phyloP scores from a whole-genome alignment of 2,329 filamentous ascomycete genomes.

The Tolypocladium sp. region DNA sequence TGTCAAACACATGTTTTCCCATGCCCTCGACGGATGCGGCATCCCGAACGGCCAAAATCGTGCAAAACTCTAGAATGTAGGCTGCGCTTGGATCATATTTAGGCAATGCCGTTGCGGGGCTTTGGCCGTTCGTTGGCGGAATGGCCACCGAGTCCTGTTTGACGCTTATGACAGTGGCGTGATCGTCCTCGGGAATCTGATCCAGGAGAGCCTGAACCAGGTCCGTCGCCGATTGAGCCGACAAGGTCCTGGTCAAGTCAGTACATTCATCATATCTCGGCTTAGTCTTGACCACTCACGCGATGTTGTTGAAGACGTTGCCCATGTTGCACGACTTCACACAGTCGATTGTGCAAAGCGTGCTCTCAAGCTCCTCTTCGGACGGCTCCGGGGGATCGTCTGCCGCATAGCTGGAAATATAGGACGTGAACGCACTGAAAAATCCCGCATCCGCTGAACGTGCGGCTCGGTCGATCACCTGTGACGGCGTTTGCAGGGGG shows the following conservation, averaged over 20 bases:
- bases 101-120: constrained; percentile 28
- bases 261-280: background rate
- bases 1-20: constrained; percentile 71
- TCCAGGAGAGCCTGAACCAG: constrained; percentile 63
- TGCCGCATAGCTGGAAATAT: constrained; percentile 96
- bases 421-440: constrained; percentile 90
- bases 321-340: constrained; percentile 82
- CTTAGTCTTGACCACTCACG: constrained; percentile 38
- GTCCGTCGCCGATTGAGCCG: constrained; percentile 17
- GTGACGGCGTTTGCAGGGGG: constrained; percentile 81
- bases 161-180: constrained; percentile 73
- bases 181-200: constrained; percentile 76
- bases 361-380: constrained; percentile 93
- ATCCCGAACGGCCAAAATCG: constrained; percentile 70
- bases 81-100: constrained; percentile 79
- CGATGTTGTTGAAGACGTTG: constrained; percentile 73
- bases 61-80: constrained; percentile 87
- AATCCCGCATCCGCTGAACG: constrained; percentile 73
- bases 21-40: constrained; percentile 61
- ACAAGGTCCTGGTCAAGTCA: constrained; percentile 24
- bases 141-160: constrained; percentile 71
- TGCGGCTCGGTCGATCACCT: constrained; percentile 81
- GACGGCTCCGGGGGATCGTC: constrained; percentile 97
- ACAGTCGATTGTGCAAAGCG: constrained; percentile 87
- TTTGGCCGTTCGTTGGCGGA: constrained; percentile 46